Evolutionary conservation across 805 yeast species (phyloP).

Genomic region (Yarrowia sp.): DNA sequence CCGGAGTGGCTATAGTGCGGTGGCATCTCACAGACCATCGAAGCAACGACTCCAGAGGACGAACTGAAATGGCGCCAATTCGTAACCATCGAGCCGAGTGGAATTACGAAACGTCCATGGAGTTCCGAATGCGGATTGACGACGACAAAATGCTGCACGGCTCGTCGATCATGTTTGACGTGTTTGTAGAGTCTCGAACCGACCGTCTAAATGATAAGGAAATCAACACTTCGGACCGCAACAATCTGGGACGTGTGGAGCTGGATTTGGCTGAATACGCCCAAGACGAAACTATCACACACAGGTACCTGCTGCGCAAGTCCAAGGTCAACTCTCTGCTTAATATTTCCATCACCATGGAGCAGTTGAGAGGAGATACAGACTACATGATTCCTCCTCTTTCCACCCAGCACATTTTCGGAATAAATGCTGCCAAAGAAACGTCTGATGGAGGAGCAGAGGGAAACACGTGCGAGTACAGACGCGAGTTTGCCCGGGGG

Average conservation of each 20-base stretch:
- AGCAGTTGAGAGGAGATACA: slow-evolving; percentile 44
- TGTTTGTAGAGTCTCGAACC: slow-evolving; percentile 42
- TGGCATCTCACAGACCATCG: slow-evolving; percentile 56
- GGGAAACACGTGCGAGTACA: slow-evolving; percentile 37
- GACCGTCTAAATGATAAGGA: slow-evolving; percentile 40
- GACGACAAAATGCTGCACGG: slow-evolving; percentile 40
- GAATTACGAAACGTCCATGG: slow-evolving; percentile 43
- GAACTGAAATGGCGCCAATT: slow-evolving; percentile 46
- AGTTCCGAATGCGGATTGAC: slow-evolving; percentile 44
- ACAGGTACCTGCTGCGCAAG: slow-evolving; percentile 67
- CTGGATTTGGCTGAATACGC: slow-evolving; percentile 73
- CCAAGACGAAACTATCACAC: slow-evolving; percentile 47
- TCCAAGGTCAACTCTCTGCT: slow-evolving; percentile 83
- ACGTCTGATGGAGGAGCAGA: background rate
- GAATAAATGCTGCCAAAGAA: slow-evolving; percentile 46
- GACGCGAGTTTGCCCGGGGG: slow-evolving; percentile 52
- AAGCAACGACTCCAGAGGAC: slow-evolving; percentile 44
- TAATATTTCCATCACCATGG: slow-evolving; percentile 54
- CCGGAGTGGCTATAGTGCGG: slow-evolving; percentile 64
- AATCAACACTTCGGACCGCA: slow-evolving; percentile 9
- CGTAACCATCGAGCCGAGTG: slow-evolving; percentile 53
- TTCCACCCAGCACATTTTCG: slow-evolving; percentile 44
- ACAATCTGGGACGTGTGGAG: slow-evolving; percentile 58
- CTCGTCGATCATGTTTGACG: slow-evolving; percentile 43
- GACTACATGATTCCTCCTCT: slow-evolving; percentile 44